Percentiles rank a stretch among this genome's conserved stretches.
These are phyloP conservation scores for Phytophthora nicotianae DNA, from an alignment of 352 stramenopile genomes.

Conservation along the genomic window DNA sequence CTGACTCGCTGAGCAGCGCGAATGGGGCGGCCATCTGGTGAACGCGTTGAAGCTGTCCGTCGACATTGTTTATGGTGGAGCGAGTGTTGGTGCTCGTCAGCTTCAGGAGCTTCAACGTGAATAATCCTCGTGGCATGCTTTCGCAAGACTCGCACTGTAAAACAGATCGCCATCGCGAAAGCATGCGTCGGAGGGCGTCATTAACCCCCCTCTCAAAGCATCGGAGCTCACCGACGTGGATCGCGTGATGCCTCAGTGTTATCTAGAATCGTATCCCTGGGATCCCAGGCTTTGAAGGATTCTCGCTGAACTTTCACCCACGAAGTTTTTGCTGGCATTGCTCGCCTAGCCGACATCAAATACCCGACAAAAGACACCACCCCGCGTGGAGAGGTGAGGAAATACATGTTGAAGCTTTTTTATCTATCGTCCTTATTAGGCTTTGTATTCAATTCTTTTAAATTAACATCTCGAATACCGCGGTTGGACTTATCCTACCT, in stretches of 20 bases:
- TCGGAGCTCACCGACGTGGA: conserved; percentile 1
- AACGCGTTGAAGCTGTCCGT: conserved; percentile 12
- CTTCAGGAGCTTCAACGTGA: conserved; percentile 12
- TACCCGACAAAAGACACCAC: too few relatives aligned
- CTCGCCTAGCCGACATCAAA: too few relatives aligned
- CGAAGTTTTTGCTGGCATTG: not conserved
- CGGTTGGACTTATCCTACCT: too few relatives aligned
- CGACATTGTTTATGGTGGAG: conserved; percentile 17
- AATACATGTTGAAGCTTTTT: too few relatives aligned
- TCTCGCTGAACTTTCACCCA: not conserved
- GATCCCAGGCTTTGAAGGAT: conserved; percentile 14
- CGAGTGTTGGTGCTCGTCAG: conserved; percentile 2
- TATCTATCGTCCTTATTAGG: too few relatives aligned
- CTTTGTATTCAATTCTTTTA: not conserved
- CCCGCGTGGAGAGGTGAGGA: too few relatives aligned
- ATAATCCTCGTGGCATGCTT: conserved; percentile 1
- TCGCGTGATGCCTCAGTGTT: conserved; percentile 6
- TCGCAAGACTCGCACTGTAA: conserved; percentile 25
- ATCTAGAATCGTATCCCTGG: conserved; percentile 5
- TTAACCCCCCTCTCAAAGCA: conserved; percentile 3
- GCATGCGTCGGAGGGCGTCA: not conserved
- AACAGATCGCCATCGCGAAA: conserved; percentile 9
- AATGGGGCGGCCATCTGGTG: conserved; percentile 19
- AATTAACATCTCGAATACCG: conserved; percentile 5
- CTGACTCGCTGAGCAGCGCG: conserved; percentile 9